Base-by-base conservation (phyloP, 2,329 filamentous ascomycete genomes). In the Cladosporium phlei region DNA sequence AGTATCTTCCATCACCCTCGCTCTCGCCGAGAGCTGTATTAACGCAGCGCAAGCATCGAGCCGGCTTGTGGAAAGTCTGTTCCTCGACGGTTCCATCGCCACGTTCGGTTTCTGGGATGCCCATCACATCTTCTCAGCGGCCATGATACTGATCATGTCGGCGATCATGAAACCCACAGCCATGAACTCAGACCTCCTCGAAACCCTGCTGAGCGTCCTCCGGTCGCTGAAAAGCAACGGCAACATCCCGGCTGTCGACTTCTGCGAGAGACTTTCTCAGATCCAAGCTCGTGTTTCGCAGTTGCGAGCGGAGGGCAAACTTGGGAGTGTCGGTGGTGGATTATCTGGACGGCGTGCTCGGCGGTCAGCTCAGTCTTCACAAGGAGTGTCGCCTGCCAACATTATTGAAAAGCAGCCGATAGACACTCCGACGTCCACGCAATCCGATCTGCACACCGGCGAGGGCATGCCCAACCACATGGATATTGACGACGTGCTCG, bases 51-150 rank as follows among this genome's bases (percentile, higher is more conserved):
- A 68, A 0, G 68, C 74, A 24, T 73, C 71, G 0, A 67, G 66
- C 29, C 64, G 65, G 0, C 59, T 75, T 0, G 57, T 75, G 0
- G 69, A 66, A 2, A 67, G 72, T 5, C 64, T 65, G 14, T 75
- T 72, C 69, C 66, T 74, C 3, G 66, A 72, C 22, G 73, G 73
- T 0, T 67, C 69, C 0, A 72, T 75, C 40, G 62, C 66, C 0
- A 73, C 67, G 0, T 73, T 74, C 30, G 72, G 73, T 48, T 75
- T 72, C 54, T 70, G 69, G 34, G 67, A 70, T 54, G 67, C 69
- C 0, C 70, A 73, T 30, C 74, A 73, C 32, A 65, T 76, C 19
- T 75, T 75, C 53, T 71, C 73, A 0, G 66, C 71, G 0, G 65
- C 69, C 2, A 69, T 68, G 0, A 65, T 74, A 2, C 61, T 76